A percentile compares a stretch with the other conserved stretches of the same genome.
These are phyloP conservation scores for Aspergillus egyptiacus DNA, from an alignment of 495 filamentous ascomycete genomes.

Conservation along the genomic window DNA sequence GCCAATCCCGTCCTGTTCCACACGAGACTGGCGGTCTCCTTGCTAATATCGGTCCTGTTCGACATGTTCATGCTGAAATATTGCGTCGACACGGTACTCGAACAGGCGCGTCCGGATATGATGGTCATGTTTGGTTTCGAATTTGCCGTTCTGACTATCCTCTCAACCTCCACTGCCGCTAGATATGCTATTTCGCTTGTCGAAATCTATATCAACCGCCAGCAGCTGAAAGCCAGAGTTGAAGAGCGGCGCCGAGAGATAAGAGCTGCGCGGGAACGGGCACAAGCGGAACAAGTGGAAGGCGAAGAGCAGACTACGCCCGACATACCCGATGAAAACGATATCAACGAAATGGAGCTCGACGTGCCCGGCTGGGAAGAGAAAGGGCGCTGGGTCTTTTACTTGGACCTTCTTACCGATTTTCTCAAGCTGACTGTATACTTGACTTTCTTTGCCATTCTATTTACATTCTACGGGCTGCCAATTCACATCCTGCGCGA, in stretches of 20 bases:
- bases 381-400: constrained; percentile 89
- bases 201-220: constrained; percentile 67
- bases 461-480: constrained; percentile 87
- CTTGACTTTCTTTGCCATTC: constrained; percentile 83
- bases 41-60: constrained; percentile 70
- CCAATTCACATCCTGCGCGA: constrained; percentile 96
- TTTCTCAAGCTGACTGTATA: constrained; percentile 88
- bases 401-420: constrained; percentile 82
- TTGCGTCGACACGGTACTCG: constrained; percentile 72
- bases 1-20: constrained; percentile 89
- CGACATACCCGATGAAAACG: constrained; percentile 58
- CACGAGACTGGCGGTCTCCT: constrained; percentile 67
- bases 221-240: constrained; percentile 59
- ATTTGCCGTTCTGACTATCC: constrained; percentile 78
- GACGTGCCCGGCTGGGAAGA: constrained; percentile 96
- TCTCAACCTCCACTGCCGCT: constrained; percentile 68
- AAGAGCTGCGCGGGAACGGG: constrained; percentile 53
- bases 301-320: constrained; percentile 27
- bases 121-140: constrained; percentile 99
- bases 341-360: constrained; percentile 86
- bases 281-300: constrained; percentile 37
- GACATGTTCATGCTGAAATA: constrained; percentile 73
- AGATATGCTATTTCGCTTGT: constrained; percentile 75
- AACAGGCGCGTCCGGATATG: constrained; percentile 86
- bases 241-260: constrained; percentile 63